These are phyloP conservation scores for Saccharomycodes ludwigii DNA, from an alignment of 805 yeast species.

Conservation along the genomic window DNA sequence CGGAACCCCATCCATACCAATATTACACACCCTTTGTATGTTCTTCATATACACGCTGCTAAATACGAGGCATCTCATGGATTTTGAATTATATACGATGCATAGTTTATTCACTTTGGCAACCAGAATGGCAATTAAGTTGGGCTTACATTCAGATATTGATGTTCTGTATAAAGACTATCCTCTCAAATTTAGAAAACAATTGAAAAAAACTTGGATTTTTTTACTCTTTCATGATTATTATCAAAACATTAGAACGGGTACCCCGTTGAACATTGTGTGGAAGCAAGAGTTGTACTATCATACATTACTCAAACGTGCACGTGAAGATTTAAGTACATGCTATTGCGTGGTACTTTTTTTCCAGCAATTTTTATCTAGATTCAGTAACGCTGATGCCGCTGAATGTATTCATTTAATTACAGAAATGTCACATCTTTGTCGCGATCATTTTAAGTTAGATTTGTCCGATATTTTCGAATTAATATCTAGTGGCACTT, in stretches of 20 bases:
- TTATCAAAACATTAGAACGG: background rate
- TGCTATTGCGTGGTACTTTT: background rate
- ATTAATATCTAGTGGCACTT: no score
- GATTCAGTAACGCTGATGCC: no score
- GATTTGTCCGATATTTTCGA: no score
- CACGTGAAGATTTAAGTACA: background rate
- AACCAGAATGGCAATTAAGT: constrained; percentile 1
- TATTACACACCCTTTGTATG: background rate
- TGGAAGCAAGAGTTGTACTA: no score
- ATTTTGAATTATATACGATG: background rate
- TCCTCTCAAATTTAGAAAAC: background rate
- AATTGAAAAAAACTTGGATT: constrained; percentile 1
- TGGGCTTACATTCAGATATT: constrained; percentile 2
- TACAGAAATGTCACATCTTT: no score
- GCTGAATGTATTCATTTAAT: no score
- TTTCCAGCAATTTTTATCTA: no score
- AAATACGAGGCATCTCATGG: background rate
- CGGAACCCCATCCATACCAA: background rate
- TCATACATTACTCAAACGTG: background rate
- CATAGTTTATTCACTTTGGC: background rate
- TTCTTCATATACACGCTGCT: background rate
- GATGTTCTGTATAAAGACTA: constrained; percentile 1
- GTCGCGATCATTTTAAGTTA: no score
- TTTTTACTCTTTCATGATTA: constrained; percentile 1
- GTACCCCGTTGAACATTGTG: background rate